These are phyloP conservation scores for Achaetomiella virescens DNA, from an alignment of 495 filamentous ascomycete genomes.

Conservation along the genomic window DNA sequence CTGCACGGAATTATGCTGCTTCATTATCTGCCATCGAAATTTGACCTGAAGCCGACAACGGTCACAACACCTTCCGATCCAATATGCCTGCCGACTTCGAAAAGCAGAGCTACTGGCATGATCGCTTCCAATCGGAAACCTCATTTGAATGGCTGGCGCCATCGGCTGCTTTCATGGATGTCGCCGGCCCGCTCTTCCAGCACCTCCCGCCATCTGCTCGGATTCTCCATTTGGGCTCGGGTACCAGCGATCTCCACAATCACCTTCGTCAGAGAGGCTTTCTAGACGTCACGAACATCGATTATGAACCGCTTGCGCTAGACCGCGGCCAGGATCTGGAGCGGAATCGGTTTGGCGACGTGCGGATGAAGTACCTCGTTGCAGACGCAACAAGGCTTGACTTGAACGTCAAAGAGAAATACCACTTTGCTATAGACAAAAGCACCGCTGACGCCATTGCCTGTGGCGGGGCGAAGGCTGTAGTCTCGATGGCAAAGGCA, in stretches of 20 bases:
- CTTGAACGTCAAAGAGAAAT: conserved; percentile 9
- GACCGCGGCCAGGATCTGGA: conserved; percentile 31
- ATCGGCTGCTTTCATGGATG: conserved; percentile 29
- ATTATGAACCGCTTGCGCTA: conserved; percentile 38
- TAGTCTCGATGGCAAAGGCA: conserved; percentile 25
- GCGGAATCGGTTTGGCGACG: conserved; percentile 28
- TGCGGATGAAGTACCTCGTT: conserved; percentile 29
- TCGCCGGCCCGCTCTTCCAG: conserved; percentile 28
- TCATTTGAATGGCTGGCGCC: conserved; percentile 38
- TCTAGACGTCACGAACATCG: conserved; percentile 34
- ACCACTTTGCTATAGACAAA: conserved; percentile 36
- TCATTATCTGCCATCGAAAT: no score
- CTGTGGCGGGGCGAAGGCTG: conserved; percentile 27
- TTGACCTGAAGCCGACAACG: no score
- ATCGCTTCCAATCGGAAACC: conserved; percentile 31
- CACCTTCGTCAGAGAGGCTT: conserved; percentile 28
- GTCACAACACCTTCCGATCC: no score
- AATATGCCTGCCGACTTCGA: conserved; percentile 22
- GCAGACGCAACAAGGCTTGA: conserved; percentile 31
- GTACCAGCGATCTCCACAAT: conserved; percentile 39
- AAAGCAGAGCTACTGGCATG: conserved; percentile 37
- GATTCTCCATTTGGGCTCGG: conserved; percentile 37
- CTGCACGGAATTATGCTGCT: no score
- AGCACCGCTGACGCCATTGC: conserved; percentile 38
- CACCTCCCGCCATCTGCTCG: not conserved